These are phyloP conservation scores for Colletotrichum nymphaeae DNA, from an alignment of 2,329 filamentous ascomycete genomes.

Conservation along the genomic window DNA sequence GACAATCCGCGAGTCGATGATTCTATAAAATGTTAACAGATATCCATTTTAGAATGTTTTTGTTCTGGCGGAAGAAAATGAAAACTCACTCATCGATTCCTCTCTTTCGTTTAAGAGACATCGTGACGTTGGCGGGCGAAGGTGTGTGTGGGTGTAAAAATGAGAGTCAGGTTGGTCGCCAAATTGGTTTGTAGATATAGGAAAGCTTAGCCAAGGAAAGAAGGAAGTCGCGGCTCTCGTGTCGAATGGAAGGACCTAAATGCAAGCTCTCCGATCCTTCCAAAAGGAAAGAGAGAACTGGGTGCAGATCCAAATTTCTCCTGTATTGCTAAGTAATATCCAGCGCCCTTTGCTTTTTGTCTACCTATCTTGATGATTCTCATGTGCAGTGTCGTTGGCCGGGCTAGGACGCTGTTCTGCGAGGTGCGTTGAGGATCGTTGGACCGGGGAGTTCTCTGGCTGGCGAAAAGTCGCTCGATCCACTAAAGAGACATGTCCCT, in stretches of 20 bases:
- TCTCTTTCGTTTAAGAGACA: neutral
- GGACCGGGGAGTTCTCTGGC: neutral
- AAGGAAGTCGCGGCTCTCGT: neutral
- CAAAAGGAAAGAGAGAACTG: neutral
- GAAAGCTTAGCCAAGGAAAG: neutral
- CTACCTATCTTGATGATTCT: neutral
- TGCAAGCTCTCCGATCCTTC: neutral
- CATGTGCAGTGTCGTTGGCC: too few species aligned
- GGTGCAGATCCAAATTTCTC: neutral
- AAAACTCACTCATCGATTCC: neutral
- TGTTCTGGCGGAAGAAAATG: accelerated
- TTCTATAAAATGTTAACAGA: neutral
- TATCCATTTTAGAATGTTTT: too few species aligned
- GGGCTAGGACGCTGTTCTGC: neutral
- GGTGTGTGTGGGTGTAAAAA: neutral
- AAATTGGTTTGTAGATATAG: neutral
- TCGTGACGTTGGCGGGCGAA: neutral
- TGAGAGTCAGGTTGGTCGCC: too few species aligned
- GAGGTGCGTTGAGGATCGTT: neutral
- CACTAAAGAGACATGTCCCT: neutral
- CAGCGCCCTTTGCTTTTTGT: neutral
- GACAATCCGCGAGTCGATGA: neutral
- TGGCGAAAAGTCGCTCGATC: neutral
- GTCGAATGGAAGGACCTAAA: neutral
- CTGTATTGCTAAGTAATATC: neutral